Evolutionary conservation across 1,284 basidiomycete species (phyloP).

Genomic region (Sanghuangporus weigelae): DNA sequence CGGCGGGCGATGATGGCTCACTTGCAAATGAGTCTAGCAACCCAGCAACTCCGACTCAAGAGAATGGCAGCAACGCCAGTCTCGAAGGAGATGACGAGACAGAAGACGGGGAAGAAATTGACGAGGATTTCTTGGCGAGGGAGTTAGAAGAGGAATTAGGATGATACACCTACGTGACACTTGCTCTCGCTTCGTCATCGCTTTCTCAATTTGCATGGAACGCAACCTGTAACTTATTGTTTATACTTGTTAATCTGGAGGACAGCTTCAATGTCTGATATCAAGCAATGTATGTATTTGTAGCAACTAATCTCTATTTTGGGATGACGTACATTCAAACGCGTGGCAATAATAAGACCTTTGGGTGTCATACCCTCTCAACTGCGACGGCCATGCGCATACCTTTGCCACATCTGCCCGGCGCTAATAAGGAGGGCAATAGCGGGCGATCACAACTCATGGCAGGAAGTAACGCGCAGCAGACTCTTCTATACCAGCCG

Average conservation of each 20-base stretch:
- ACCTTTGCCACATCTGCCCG: slow-evolving; percentile 3
- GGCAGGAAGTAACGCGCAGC: not conserved
- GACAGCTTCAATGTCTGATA: not conserved
- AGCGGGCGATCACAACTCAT: not conserved
- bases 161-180: slow-evolving; percentile 29
- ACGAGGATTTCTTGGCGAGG: slow-evolving; percentile 69
- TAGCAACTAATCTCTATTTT: not conserved
- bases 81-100: slow-evolving; percentile 33
- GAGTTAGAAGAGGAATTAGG: slow-evolving; percentile 71
- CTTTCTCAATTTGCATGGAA: not conserved
- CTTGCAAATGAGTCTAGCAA: slow-evolving; percentile 25
- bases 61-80: slow-evolving; percentile 19
- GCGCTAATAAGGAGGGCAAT: not conserved
- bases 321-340: not conserved
- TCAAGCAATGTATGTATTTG: slow-evolving; percentile 8
- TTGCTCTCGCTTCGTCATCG: not conserved
- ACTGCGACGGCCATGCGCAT: slow-evolving; percentile 3
- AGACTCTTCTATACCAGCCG: not conserved
- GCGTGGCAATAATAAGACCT: not conserved
- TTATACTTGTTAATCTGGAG: slow-evolving; percentile 1
- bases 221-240: slow-evolving; percentile 8
- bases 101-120: slow-evolving; percentile 43
- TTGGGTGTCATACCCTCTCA: not conserved
- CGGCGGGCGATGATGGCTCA: slow-evolving; percentile 17
- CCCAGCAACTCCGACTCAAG: slow-evolving; percentile 22